These are phyloP conservation scores for Batkoa obscura DNA, from an alignment of 371 early-diverging fungal genomes.

Conservation along the genomic window DNA sequence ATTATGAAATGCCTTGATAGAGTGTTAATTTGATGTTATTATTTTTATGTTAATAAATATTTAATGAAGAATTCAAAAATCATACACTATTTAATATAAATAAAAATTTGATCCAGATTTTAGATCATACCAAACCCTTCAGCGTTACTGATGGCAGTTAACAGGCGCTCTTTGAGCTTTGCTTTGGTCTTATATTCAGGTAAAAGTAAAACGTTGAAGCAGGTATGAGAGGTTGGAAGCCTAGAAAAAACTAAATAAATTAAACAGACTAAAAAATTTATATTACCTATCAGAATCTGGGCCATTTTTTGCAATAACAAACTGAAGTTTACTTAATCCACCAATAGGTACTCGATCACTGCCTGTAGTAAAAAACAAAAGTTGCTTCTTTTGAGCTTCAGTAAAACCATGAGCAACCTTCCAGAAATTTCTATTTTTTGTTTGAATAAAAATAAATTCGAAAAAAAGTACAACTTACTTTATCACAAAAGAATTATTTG, in stretches of 20 bases:
- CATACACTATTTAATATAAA: too few relatives aligned
- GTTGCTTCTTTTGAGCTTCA: conserved; percentile 67
- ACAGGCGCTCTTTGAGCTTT: conserved; percentile 67
- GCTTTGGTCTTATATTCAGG: conserved; percentile 77
- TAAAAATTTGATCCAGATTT: too few relatives aligned
- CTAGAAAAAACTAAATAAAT: background rate
- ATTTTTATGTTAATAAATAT: too few relatives aligned
- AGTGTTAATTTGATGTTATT: too few relatives aligned
- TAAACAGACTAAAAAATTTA: background rate
- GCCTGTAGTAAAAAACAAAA: conserved; percentile 95
- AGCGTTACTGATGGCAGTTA: conserved; percentile 87
- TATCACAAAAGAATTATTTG: conserved; percentile 37
- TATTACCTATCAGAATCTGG: conserved; percentile 57
- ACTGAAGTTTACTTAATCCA: conserved; percentile 70
- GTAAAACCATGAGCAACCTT: conserved; percentile 64
- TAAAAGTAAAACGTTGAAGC: conserved; percentile 86
- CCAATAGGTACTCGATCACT: conserved; percentile 92
- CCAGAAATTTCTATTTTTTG: conserved; percentile 91
- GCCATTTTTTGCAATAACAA: conserved; percentile 95
- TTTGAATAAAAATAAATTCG: too few relatives aligned
- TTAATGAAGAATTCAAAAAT: too few relatives aligned
- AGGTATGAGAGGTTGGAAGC: conserved; percentile 74
- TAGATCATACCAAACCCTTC: conserved; percentile 92
- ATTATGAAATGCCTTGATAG: too few relatives aligned
- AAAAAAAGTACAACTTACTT: too few relatives aligned